Evolutionary conservation across 1,139 yeast genomes (phyloP).

Genomic region (Lodderomyces margitis): DNA sequence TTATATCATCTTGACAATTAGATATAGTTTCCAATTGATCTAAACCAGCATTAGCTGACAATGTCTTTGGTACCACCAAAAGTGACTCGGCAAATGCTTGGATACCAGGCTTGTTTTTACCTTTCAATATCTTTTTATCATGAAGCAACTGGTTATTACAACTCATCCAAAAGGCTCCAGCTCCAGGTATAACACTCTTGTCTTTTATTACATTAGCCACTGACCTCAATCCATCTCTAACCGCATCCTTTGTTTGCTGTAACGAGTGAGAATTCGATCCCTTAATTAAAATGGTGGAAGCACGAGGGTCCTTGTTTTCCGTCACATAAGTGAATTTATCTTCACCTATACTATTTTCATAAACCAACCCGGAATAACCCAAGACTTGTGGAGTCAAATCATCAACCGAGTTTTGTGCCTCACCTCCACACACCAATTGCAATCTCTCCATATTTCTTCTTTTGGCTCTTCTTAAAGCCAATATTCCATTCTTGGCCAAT

Average conservation of each 20-base stretch:
- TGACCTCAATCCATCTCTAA: constrained; percentile 93
- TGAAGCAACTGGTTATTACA: constrained; percentile 66
- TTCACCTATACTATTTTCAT: constrained; percentile 92
- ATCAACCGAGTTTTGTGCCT: constrained; percentile 96
- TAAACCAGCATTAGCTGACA: constrained; percentile 89
- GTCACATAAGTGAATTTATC: constrained; percentile 97
- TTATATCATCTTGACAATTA: constrained; percentile 85
- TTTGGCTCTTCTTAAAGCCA: constrained; percentile 96
- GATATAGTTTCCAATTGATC: constrained; percentile 90
- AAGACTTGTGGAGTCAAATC: constrained; percentile 81
- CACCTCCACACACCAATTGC: constrained; percentile 95
- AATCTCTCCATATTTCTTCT: constrained; percentile 98
- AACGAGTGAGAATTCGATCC: constrained; percentile 90
- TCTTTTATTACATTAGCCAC: constrained; percentile 91
- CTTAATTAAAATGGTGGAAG: constrained; percentile 87
- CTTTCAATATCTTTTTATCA: constrained; percentile 62
- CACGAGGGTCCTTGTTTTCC: constrained; percentile 85
- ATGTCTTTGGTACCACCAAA: constrained; percentile 87
- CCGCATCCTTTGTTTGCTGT: constrained; percentile 93
- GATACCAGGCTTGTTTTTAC: constrained; percentile 86
- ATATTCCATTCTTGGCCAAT: constrained; percentile 86
- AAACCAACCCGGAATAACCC: constrained; percentile 89
- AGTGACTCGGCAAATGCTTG: constrained; percentile 93
- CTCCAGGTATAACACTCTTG: constrained; percentile 87
- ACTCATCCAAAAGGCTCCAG: constrained; percentile 91